Conservation (phyloP, 441 rosid species). For the Kokia cookei region DNA sequence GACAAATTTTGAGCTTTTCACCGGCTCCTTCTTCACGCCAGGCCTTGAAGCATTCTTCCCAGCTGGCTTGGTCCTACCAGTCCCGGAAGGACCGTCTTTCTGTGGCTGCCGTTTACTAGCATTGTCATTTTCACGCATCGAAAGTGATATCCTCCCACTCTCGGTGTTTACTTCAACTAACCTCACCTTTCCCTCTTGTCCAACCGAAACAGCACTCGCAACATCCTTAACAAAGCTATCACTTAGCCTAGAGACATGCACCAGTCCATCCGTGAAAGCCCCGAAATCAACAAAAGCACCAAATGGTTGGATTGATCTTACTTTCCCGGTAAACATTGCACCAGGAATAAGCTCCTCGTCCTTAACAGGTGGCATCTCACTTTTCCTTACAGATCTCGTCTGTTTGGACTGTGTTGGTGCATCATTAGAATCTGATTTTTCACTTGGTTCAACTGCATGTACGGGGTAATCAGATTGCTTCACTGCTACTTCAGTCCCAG, state of each 20-base stretch:
- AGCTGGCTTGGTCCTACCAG: constrained; percentile 47
- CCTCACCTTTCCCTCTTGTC: constrained; percentile 84
- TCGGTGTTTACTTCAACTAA: constrained; percentile 72
- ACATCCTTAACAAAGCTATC: constrained; percentile 83
- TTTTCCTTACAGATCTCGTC: constrained; percentile 54
- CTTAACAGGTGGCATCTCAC: constrained; percentile 71
- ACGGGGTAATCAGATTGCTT: constrained; percentile 56
- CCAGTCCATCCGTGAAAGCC: constrained; percentile 88
- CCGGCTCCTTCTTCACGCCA: constrained; percentile 41
- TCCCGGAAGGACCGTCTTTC: constrained; percentile 36
- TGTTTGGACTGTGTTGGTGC: constrained; percentile 42
- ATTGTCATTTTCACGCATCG: constrained; percentile 64
- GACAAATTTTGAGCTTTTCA: constrained; percentile 47
- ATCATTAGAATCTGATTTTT: constrained; percentile 29
- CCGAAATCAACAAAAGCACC: constrained; percentile 91
- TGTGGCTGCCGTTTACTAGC: constrained; percentile 25
- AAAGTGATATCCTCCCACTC: constrained; percentile 74
- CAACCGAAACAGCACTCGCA: constrained; percentile 66
- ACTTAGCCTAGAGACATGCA: constrained; percentile 84
- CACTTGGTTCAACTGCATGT: constrained; percentile 27
- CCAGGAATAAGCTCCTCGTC: constrained; percentile 63
- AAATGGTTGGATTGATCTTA: constrained; percentile 84
- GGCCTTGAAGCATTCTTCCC: constrained; percentile 42
- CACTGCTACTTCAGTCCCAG: constrained; percentile 60
- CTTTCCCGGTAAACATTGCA: constrained; percentile 81